A percentile compares a stretch with the other conserved stretches of the same genome.
phyloP scores from a whole-genome alignment of 805 yeast species.

The Saccharomyces eubayanus region DNA sequence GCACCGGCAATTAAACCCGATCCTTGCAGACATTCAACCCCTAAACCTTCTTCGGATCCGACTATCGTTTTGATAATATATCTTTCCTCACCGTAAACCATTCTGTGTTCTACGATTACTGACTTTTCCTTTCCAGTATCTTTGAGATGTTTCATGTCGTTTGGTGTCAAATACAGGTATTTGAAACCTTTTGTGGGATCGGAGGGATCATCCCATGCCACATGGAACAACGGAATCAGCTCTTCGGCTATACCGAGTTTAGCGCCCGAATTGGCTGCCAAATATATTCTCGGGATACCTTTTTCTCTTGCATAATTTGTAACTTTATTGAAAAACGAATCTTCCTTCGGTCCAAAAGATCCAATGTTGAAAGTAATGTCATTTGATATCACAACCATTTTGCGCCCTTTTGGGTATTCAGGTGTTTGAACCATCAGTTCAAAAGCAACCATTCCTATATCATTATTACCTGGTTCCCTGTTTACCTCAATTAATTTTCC shows the following conservation, averaged over 20 bases:
- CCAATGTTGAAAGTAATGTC: conserved; percentile 96
- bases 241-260: conserved; percentile 95
- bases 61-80: conserved; percentile 69
- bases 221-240: conserved; percentile 73
- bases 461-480: conserved; percentile 91
- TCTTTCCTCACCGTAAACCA: conserved; percentile 75
- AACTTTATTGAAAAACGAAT: conserved; percentile 76
- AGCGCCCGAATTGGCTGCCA: conserved; percentile 97
- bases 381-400: conserved; percentile 80
- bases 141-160: conserved; percentile 46
- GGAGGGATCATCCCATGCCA: conserved; percentile 76
- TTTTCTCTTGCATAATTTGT: conserved; percentile 79
- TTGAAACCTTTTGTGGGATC: conserved; percentile 77
- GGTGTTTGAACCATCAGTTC: conserved; percentile 84
- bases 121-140: conserved; percentile 49
- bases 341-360: conserved; percentile 94
- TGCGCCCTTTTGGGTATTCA: conserved; percentile 90
- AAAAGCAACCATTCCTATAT: conserved; percentile 94
- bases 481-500: conserved; percentile 69
- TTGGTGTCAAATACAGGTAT: conserved; percentile 71
- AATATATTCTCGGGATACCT: conserved; percentile 87
- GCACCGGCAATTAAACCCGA: conserved; percentile 98
- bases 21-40: conserved; percentile 94
- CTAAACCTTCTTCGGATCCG: conserved; percentile 90
- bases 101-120: conserved; percentile 64